Evolutionary conservation across 352 stramenopile species (phyloP).

Genomic region (Phytophthora aleatoria): DNA sequence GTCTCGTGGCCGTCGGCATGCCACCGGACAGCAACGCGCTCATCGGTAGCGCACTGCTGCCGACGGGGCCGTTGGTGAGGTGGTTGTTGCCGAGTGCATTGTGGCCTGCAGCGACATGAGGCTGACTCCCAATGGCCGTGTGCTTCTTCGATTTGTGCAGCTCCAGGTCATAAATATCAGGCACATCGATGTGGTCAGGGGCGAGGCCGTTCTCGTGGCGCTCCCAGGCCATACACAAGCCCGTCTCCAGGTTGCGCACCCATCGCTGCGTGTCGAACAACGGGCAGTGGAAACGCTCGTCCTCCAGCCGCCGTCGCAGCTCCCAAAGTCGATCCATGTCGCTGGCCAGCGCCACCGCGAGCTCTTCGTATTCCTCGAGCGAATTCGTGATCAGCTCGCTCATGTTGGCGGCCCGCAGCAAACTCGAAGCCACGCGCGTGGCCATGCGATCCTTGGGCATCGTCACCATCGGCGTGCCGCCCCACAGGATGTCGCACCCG

Average conservation of each 20-base stretch:
- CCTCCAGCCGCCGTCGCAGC: conserved; percentile 72
- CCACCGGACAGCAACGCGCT: conserved; percentile 36
- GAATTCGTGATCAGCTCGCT: conserved; percentile 76
- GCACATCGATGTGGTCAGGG: conserved; percentile 82
- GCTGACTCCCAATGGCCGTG: conserved; percentile 19
- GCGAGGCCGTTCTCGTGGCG: conserved; percentile 65
- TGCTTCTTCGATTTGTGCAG: conserved; percentile 22
- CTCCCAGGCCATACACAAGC: conserved; percentile 72
- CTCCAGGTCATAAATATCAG: conserved; percentile 70
- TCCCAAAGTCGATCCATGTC: conserved; percentile 87
- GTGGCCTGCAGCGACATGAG: neutral
- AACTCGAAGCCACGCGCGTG: conserved; percentile 85
- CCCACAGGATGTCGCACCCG: conserved; percentile 93
- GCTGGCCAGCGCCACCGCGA: conserved; percentile 87
- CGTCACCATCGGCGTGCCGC: conserved; percentile 90
- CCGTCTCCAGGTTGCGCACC: conserved; percentile 87
- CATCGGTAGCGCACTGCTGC: conserved; percentile 42
- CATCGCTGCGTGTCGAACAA: conserved; percentile 86
- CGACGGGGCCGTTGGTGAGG: conserved; percentile 11
- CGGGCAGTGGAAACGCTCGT: conserved; percentile 63
- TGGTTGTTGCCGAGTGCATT: conserved; percentile 1
- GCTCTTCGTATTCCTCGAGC: conserved; percentile 91
- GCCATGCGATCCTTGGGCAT: conserved; percentile 91
- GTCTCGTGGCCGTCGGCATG: conserved; percentile 15
- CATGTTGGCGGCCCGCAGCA: conserved; percentile 84